These are phyloP conservation scores for Phragmites australis DNA, from an alignment of 176 grass and related monocot genomes.

Conservation along the genomic window DNA sequence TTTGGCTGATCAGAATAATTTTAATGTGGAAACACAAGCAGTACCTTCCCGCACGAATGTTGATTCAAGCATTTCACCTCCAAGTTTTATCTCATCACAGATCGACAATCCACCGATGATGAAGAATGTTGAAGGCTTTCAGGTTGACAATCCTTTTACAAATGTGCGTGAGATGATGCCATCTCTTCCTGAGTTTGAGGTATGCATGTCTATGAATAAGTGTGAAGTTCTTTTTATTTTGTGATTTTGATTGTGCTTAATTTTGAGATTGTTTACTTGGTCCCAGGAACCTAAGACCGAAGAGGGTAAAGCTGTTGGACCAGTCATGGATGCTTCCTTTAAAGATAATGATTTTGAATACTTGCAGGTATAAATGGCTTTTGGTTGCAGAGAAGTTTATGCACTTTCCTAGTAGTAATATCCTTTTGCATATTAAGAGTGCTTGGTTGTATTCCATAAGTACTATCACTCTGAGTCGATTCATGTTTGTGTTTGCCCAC, in stretches of 20 bases:
- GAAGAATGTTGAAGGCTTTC: slow-evolving; percentile 63
- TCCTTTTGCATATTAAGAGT: slow-evolving; percentile 16
- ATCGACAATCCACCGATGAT: slow-evolving; percentile 29
- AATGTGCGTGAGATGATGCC: slow-evolving; percentile 68
- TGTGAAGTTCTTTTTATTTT: not conserved
- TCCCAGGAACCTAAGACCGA: slow-evolving; percentile 73
- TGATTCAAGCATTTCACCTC: slow-evolving; percentile 39
- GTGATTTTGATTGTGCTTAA: not conserved
- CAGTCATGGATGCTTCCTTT: slow-evolving; percentile 62
- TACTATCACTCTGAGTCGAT: not conserved
- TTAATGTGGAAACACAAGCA: slow-evolving; percentile 47
- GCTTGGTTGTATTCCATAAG: slow-evolving; percentile 2
- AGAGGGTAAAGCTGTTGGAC: slow-evolving; percentile 48
- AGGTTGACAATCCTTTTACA: slow-evolving; percentile 83
- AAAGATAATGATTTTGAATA: slow-evolving; percentile 82
- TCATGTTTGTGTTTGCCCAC: not conserved
- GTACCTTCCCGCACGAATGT: slow-evolving; percentile 46
- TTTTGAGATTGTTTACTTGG: slow-evolving; percentile 29
- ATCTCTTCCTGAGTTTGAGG: slow-evolving; percentile 73
- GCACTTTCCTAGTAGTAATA: slow-evolving; percentile 21
- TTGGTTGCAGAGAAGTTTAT: slow-evolving; percentile 28
- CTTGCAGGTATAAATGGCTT: slow-evolving; percentile 75
- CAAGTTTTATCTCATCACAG: slow-evolving; percentile 53
- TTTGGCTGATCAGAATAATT: slow-evolving; percentile 52
- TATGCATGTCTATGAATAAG: slow-evolving; percentile 43